These are phyloP conservation scores for Pseudophaeomoniella oleicola DNA, from an alignment of 2,329 filamentous ascomycete species.

Conservation along the genomic window DNA sequence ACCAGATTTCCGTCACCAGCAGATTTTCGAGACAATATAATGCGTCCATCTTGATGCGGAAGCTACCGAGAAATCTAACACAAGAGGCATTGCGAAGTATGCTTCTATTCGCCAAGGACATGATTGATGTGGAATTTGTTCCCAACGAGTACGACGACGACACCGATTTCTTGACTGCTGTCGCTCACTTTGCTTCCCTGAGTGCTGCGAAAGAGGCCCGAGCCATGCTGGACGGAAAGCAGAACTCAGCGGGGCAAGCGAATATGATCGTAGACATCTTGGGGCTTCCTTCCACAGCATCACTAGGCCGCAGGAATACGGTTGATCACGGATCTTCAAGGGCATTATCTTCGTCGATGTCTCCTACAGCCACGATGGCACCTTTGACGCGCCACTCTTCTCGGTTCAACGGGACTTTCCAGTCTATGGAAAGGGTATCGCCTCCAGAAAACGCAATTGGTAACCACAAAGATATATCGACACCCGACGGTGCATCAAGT, in stretches of 20 bases:
- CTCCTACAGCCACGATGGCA: conserved; percentile 21
- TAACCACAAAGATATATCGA: conserved; percentile 28
- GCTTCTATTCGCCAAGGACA: conserved; percentile 50
- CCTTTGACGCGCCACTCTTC: conserved; percentile 38
- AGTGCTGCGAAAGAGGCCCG: conserved; percentile 45
- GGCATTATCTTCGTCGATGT: conserved; percentile 12
- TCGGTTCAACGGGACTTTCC: conserved; percentile 47
- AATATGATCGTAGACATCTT: conserved; percentile 41
- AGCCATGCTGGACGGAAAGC: conserved; percentile 45
- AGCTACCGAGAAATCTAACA: conserved; percentile 43
- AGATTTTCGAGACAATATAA: conserved; percentile 5
- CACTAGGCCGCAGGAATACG: conserved; percentile 31
- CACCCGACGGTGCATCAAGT: conserved; percentile 32
- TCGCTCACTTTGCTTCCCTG: conserved; percentile 43
- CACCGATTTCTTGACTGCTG: conserved; percentile 39
- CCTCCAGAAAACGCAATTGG: conserved; percentile 22
- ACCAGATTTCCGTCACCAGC: background rate
- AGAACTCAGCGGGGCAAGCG: conserved; percentile 45
- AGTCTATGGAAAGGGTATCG: conserved; percentile 41
- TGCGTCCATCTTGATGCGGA: conserved; percentile 40
- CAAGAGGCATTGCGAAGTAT: conserved; percentile 46
- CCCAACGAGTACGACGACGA: conserved; percentile 40
- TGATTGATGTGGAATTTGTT: conserved; percentile 44
- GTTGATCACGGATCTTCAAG: conserved; percentile 34
- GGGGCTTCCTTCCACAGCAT: conserved; percentile 22